Evolutionary conservation across 805 yeast genomes (phyloP), one percentile per base, ranked within the genome.

Genomic region (Tetrapisispora phaffii): DNA sequence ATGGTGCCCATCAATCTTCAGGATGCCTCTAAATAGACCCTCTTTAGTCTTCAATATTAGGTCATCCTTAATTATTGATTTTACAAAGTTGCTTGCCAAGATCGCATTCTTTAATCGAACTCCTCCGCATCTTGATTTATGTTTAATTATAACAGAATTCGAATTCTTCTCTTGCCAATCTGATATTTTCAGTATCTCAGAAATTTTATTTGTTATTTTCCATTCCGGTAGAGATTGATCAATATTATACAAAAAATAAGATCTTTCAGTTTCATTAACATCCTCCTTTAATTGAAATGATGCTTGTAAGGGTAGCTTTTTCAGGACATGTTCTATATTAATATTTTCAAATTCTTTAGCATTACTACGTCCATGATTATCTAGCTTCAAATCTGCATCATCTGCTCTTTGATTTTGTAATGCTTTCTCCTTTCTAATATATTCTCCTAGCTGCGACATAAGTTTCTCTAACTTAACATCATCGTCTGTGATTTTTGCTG

Each of bases 191-290:
- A 54, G 48, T 7, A 57, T 21, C 9, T 54, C 46, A 2, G 82
- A 67, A 45, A 82, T 77, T 49, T 60, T 69, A 7, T 76, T 76
- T 16, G 75, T 58, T 15, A 87, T 66, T 43, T 66, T 65, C 60
- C 79, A 80, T 53, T 81, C 86, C 0, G 94, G 82, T 7, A 82
- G 57, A 15, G 78, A 77, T 4, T 77, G 75, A 47, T 75, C 80
- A 17, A 86, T 68, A 1, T 96, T 96, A 63, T 80, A 85, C 17
- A 88, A 57, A 58, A 88, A 87, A 44, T 85, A 74, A 0, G 88
- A 73, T 43, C 70, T 72, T n/a, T 76, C 55, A 0, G 61, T 53
- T 4, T 56, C 47, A 43, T 73, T 72, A 28, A 64, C 63, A 0
- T 48, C 47, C 6, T 57, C 47, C 41, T 73, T 73, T 29, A 63